Base-by-base conservation (phyloP, 805 yeast genomes). In the Naumovozyma castellii region DNA sequence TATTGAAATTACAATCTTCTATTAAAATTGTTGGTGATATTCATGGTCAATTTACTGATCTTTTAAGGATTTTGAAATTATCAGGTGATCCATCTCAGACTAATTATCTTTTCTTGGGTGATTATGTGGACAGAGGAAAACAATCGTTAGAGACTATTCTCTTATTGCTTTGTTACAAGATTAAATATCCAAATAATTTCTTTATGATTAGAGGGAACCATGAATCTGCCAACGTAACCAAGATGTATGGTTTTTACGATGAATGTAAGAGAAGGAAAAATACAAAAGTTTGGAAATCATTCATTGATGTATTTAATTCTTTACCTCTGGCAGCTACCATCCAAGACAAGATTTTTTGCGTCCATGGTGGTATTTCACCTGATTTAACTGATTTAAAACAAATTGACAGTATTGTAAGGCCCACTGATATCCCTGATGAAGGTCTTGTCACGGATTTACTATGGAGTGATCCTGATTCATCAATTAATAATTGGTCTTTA, bases 121-220 rank as follows among this genome's bases (percentile, higher is more conserved):
- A 92, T 65, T 92, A 92, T 63, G 97, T 92, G 38, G 98, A 92
- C 64, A 74, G 98, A 49, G 98, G 98, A 41, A 92, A 92, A 63
- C 98, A 92, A 65, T 81, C 94, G 3, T 66, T 92, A 45, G 98
- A 92, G 60, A 92, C 98, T 0, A 87, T 92, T 28, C 66, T 92
- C 45, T 68, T 92, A 37, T 68, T 92, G 45, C 69, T 92, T 41
- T 88, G 97, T 64, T 92, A 85, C 67, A 92, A 92, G 64, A 85
- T 92, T 64, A 90, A 90, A 62, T 90, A 86, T 56, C 96, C 95
- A 1, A 96, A 92, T 53, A 90, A 92, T 66, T 88, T 92, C 61
- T 92, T 92, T 62, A 68, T 92, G 53, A 69, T 92, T 39, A 69
- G 98, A 48, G 98, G 98, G 20, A 92, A 92, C 65, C 98, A 92